phyloP scores from a whole-genome alignment of 768 basidiomycete genomes.

The Pleurotus eryngii region DNA sequence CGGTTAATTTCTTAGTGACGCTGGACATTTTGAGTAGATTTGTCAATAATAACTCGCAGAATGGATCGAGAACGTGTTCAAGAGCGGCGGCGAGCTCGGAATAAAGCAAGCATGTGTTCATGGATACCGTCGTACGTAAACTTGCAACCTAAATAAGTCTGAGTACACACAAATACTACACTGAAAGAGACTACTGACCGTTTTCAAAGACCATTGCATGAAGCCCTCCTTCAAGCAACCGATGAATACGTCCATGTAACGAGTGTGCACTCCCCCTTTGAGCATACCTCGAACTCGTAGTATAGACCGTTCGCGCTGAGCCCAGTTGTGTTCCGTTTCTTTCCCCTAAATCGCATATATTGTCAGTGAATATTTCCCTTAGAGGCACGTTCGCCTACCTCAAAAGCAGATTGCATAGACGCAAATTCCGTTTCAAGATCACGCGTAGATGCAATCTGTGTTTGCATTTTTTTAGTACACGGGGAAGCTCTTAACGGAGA shows the following conservation, averaged over 20 bases:
- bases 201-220: slow-evolving; percentile 80
- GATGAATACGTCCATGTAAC: slow-evolving; percentile 74
- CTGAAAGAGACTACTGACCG: slow-evolving; percentile 46
- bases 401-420: slow-evolving; percentile 75
- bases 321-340: slow-evolving; percentile 97
- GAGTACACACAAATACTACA: not conserved
- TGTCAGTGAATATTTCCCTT: slow-evolving; percentile 5
- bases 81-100: slow-evolving; percentile 68
- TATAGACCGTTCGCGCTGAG: slow-evolving; percentile 72
- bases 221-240: slow-evolving; percentile 72
- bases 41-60: slow-evolving; percentile 74
- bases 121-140: slow-evolving; percentile 86
- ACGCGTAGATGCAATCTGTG: slow-evolving; percentile 74
- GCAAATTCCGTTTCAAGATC: slow-evolving; percentile 88
- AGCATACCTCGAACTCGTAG: slow-evolving; percentile 85
- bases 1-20: slow-evolving; percentile 90
- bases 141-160: slow-evolving; percentile 61
- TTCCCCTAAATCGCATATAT: slow-evolving; percentile 58
- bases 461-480: not conserved
- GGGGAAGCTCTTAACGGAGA: slow-evolving; percentile 1
- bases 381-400: slow-evolving; percentile 41
- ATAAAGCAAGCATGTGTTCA: slow-evolving; percentile 76
- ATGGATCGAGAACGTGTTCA: slow-evolving; percentile 67
- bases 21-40: slow-evolving; percentile 82
- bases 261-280: slow-evolving; percentile 74